A percentile compares a stretch with the other conserved stretches of the same genome.
Conservation (phyloP, 352 stramenopile genomes). For the Thalassiosira ordinaria region DNA sequence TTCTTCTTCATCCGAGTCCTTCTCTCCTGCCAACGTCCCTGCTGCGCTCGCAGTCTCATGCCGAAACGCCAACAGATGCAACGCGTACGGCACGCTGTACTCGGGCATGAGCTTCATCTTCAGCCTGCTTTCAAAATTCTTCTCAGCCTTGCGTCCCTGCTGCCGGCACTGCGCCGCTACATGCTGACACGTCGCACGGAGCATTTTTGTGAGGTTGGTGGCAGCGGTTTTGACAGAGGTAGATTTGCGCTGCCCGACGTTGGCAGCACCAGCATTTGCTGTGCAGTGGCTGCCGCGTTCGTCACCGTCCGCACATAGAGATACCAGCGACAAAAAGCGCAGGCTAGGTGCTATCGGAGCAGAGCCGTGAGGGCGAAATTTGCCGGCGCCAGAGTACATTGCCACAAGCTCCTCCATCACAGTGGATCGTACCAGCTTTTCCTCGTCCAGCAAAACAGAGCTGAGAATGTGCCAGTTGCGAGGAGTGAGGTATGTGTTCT, state of each 20-base stretch:
- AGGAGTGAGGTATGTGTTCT: constrained; percentile 64
- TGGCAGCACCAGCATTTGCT: constrained; percentile 71
- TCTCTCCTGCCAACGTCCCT: constrained; percentile 28
- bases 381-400: constrained; percentile 73
- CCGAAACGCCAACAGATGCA: constrained; percentile 78
- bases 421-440: constrained; percentile 55
- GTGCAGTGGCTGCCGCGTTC: constrained; percentile 29
- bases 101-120: constrained; percentile 84
- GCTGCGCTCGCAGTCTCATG: constrained; percentile 66
- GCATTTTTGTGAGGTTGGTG: constrained; percentile 50
- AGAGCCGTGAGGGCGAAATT: constrained; percentile 37
- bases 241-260: constrained; percentile 62
- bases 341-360: constrained; percentile 31
- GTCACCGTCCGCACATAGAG: constrained; percentile 74
- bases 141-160: constrained; percentile 63
- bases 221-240: constrained; percentile 61
- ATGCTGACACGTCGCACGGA: constrained; percentile 70
- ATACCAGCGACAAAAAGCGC: constrained; percentile 70
- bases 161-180: constrained; percentile 63
- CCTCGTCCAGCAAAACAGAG: constrained; percentile 64
- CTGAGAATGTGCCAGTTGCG: constrained; percentile 73
- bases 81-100: constrained; percentile 77
- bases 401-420: constrained; percentile 70
- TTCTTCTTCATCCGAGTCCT: constrained; percentile 35
- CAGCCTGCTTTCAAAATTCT: constrained; percentile 70